phyloP scores from a whole-genome alignment of 1,284 basidiomycete genomes.

The Melampsora americana region DNA sequence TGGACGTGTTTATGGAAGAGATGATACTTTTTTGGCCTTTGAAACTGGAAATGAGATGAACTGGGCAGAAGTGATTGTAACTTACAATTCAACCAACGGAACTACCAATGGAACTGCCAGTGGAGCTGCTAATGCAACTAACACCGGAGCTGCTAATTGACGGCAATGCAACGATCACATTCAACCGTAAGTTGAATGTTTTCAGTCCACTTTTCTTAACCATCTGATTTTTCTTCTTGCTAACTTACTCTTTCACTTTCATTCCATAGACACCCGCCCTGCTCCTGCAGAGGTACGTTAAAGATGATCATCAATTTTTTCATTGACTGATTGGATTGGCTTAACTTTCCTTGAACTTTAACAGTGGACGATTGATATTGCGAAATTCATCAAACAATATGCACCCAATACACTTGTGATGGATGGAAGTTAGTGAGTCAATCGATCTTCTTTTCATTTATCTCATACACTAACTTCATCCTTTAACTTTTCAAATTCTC shows the following conservation, averaged over 20 bases:
- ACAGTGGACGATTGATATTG: constrained; percentile 21
- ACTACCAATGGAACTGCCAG: background rate
- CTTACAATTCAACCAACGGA: background rate
- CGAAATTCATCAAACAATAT: background rate
- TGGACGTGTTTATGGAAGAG: constrained; percentile 30
- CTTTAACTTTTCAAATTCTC: background rate
- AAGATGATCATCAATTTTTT: background rate
- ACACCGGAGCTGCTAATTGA: background rate
- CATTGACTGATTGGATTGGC: background rate
- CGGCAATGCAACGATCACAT: background rate
- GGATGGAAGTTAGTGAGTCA: constrained; percentile 19
- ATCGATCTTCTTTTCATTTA: background rate
- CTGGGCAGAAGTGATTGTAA: constrained; percentile 1
- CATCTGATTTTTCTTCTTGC: background rate
- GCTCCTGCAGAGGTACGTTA: constrained; percentile 9
- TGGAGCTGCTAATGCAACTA: background rate
- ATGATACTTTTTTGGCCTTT: constrained; percentile 41
- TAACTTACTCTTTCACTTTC: background rate
- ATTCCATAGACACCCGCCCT: background rate
- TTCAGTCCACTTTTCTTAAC: background rate
- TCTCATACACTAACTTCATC: background rate
- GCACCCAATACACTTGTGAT: constrained; percentile 8
- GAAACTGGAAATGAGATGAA: constrained; percentile 44
- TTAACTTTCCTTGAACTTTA: background rate
- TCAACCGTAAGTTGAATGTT: background rate